Conservation (phyloP, 1,284 basidiomycete genomes). For the Marasmius tenuissimus region DNA sequence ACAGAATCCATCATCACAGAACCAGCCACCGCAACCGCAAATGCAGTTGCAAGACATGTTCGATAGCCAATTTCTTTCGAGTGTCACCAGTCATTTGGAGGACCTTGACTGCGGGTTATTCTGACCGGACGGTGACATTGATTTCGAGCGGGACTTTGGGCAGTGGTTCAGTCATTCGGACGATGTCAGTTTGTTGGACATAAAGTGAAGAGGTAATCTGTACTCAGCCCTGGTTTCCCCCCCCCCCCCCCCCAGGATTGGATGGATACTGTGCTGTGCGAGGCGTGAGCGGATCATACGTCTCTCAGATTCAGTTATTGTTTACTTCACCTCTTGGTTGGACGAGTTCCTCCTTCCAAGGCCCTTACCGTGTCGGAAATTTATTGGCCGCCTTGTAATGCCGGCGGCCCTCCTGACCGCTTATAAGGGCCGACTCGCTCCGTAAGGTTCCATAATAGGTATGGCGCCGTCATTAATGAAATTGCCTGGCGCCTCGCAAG, state of each 20-base stretch:
- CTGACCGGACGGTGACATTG: conserved; percentile 46
- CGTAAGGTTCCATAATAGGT: no score
- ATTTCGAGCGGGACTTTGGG: conserved; percentile 68
- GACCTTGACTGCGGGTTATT: conserved; percentile 45
- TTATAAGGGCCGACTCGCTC: no score
- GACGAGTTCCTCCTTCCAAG: no score
- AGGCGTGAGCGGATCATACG: no score
- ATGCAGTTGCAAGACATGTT: conserved; percentile 29
- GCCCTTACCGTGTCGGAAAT: no score
- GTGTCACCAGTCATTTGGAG: no score
- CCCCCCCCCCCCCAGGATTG: not conserved
- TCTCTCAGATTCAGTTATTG: no score
- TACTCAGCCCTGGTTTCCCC: not conserved
- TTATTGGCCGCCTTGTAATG: no score
- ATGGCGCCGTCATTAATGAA: no score
- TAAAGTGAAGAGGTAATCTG: conserved; percentile 8
- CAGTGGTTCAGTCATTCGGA: conserved; percentile 62
- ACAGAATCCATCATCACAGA: not conserved
- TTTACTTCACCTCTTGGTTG: no score
- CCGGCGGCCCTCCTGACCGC: no score
- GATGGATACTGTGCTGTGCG: not conserved
- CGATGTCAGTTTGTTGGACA: conserved; percentile 26
- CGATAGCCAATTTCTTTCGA: conserved; percentile 40
- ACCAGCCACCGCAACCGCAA: conserved; percentile 13
- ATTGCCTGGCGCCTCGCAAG: no score